phyloP scores from a whole-genome alignment of 2,329 filamentous ascomycete species.

The Fusarium torulosum region DNA sequence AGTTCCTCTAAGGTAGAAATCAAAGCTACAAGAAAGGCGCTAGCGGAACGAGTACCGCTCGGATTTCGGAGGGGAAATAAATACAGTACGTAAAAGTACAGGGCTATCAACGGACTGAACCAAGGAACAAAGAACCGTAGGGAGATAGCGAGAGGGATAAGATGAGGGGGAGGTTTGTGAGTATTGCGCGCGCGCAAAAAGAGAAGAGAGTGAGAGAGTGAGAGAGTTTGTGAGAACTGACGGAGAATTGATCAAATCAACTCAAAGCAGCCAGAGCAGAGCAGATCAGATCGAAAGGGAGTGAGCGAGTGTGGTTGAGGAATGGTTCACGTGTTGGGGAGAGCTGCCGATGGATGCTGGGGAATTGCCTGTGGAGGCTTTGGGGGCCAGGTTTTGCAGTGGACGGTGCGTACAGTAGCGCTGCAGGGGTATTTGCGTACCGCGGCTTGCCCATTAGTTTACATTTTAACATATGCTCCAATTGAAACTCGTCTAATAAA shows the following conservation, averaged over 20 bases:
- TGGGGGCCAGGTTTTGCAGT: conserved; percentile 3
- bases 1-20: too few species aligned
- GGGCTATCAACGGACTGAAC: conserved; percentile 26
- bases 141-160: conserved; percentile 10
- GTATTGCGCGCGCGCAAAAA: conserved; percentile 24
- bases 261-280: not conserved
- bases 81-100: not conserved
- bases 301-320: conserved; percentile 46
- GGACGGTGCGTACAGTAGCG: conserved; percentile 9
- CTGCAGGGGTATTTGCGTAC: conserved; percentile 27
- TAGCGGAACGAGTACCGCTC: conserved; percentile 9
- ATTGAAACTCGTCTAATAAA: not conserved
- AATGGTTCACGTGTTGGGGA: conserved; percentile 49
- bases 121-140: conserved; percentile 6
- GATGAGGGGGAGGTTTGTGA: conserved; percentile 13
- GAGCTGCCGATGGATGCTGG: conserved; percentile 44
- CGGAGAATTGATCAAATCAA: conserved; percentile 13
- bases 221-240: conserved; percentile 2
- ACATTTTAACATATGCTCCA: conserved; percentile 6
- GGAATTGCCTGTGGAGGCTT: conserved; percentile 18
- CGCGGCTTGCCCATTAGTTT: conserved; percentile 29
- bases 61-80: conserved; percentile 3
- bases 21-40: conserved; percentile 1
- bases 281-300: conserved; percentile 19
- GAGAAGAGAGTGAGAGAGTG: conserved; percentile 18